phyloP scores from a whole-genome alignment of 2,329 filamentous ascomycete genomes.

The Leptographium procerum region DNA sequence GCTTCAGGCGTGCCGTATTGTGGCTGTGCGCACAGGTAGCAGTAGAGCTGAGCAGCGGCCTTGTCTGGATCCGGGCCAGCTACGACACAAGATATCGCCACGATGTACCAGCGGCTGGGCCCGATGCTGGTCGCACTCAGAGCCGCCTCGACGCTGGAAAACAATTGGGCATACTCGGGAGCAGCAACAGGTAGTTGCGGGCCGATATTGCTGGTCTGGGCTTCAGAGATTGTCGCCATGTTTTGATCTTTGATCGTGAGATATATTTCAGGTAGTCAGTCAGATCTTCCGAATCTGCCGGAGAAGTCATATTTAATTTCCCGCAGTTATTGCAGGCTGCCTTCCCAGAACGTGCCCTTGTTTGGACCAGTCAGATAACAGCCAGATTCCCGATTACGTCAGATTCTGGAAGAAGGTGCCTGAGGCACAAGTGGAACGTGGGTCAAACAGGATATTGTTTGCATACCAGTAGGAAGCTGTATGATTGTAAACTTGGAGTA shows the following conservation, averaged over 20 bases:
- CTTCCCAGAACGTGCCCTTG: not conserved
- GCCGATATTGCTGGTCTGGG: not conserved
- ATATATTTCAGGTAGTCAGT: not conserved
- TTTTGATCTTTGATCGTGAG: not conserved
- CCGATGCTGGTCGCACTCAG: constrained; percentile 10
- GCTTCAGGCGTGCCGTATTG: constrained; percentile 29
- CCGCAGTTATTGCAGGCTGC: not conserved
- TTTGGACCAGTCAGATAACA: not conserved
- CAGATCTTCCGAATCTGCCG: too few species aligned
- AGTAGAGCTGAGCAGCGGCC: constrained; percentile 41
- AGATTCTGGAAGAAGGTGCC: not conserved
- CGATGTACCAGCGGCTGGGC: constrained; percentile 15
- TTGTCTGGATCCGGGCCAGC: constrained; percentile 37
- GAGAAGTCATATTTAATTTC: too few species aligned
- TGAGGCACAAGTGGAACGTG: not conserved
- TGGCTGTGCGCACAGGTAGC: constrained; percentile 38
- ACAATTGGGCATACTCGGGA: constrained; percentile 4
- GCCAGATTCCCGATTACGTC: not conserved
- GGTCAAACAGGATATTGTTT: not conserved
- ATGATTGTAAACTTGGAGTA: too few species aligned
- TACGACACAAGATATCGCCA: constrained; percentile 27
- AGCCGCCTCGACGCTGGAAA: constrained; percentile 5
- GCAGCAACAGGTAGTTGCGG: not conserved
- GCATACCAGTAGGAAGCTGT: too few species aligned
- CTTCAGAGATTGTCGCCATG: not conserved